Conservation (phyloP, 768 basidiomycete species). For the Cantharellus anzutake region DNA sequence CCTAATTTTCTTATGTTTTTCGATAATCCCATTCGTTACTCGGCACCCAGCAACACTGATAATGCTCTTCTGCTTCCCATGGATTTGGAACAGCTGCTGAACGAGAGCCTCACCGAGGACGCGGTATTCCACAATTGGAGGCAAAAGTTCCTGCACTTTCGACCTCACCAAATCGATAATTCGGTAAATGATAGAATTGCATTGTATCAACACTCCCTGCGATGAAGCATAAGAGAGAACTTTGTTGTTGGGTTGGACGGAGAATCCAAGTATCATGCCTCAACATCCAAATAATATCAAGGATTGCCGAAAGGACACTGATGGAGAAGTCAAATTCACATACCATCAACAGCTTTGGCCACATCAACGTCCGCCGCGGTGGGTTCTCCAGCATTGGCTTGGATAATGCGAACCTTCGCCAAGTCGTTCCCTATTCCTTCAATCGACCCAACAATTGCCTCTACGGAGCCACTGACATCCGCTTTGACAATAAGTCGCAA, state of each 20-base stretch:
- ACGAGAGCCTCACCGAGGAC: constrained; percentile 80
- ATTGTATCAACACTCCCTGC: constrained; percentile 45
- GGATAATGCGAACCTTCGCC: constrained; percentile 61
- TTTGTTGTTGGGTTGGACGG: constrained; percentile 51
- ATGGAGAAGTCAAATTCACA: constrained; percentile 5
- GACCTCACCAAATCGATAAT: constrained; percentile 73
- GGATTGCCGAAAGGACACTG: not conserved
- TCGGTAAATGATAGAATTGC: constrained; percentile 80
- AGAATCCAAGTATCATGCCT: constrained; percentile 82
- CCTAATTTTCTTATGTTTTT: constrained; percentile 47
- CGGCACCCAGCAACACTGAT: constrained; percentile 82
- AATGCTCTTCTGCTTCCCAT: constrained; percentile 46
- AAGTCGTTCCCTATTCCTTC: constrained; percentile 80
- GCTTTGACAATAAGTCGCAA: constrained; percentile 74
- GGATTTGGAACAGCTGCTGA: constrained; percentile 72
- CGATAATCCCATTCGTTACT: constrained; percentile 62
- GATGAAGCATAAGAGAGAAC: constrained; percentile 46
- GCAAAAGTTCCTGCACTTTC: constrained; percentile 54
- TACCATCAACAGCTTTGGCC: constrained; percentile 74
- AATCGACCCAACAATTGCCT: constrained; percentile 77
- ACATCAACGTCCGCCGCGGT: constrained; percentile 77
- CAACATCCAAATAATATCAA: not conserved
- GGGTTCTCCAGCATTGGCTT: constrained; percentile 73
- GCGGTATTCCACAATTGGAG: constrained; percentile 57
- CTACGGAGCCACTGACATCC: constrained; percentile 94